Conservation (phyloP, 768 basidiomycete species). For the Russula sp. region DNA sequence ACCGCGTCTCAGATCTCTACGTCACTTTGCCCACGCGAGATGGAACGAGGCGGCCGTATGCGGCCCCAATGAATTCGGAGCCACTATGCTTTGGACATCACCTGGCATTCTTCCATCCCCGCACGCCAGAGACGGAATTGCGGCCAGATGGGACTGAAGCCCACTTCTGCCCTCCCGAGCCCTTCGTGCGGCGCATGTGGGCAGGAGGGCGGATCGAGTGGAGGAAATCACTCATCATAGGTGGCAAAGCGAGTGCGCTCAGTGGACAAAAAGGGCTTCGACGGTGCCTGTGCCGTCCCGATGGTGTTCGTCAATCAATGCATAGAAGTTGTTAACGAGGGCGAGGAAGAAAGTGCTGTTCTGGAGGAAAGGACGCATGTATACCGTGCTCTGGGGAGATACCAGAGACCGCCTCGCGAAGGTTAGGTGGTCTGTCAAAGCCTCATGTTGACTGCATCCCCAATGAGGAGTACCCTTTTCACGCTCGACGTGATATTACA, state of each 20-base stretch:
- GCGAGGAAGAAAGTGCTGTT: constrained; percentile 39
- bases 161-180: constrained; percentile 64
- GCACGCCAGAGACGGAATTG: constrained; percentile 47
- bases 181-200: constrained; percentile 82
- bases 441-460: background rate
- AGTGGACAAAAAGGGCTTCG: constrained; percentile 60
- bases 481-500: constrained; percentile 22
- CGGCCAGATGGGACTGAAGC: constrained; percentile 67
- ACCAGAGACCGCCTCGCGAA: constrained; percentile 32
- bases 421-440: constrained; percentile 30
- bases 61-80: constrained; percentile 34
- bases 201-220: constrained; percentile 63
- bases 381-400: constrained; percentile 39
- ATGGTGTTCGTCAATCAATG: constrained; percentile 71
- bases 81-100: constrained; percentile 58
- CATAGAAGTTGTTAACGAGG: constrained; percentile 44
- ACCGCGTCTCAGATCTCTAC: constrained; percentile 57
- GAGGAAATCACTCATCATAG: constrained; percentile 49
- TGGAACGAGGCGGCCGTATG: constrained; percentile 37
- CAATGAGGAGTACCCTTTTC: background rate
- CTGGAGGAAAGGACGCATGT: constrained; percentile 65
- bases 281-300: constrained; percentile 40
- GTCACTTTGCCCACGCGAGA: constrained; percentile 70
- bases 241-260: constrained; percentile 43
- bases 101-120: constrained; percentile 66